Evolutionary conservation across 371 early-diverging fungal genomes (phyloP), one percentile per base, ranked within the genome.

Genomic region (Mucor irregularis): DNA sequence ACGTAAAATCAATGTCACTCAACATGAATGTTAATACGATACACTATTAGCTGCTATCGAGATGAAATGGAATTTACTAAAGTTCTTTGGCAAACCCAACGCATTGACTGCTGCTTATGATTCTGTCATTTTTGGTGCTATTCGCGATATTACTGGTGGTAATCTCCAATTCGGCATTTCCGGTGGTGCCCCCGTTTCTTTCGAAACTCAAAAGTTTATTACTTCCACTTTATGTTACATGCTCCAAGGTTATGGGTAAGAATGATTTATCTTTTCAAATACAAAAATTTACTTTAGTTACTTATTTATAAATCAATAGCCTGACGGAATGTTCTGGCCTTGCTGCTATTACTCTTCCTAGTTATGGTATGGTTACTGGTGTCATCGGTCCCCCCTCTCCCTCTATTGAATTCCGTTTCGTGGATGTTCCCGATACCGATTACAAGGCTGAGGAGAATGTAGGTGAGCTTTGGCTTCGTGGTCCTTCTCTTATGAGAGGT

Each of bases 101-200:
- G 66, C 79, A 61, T 84, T 87, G 31, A 90, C 90, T 13, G 62
- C 74, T n/a, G 66, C 86, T 42, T 73, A 94, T 29, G 96, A 92
- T 70, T 63, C 67, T 25, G 63, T 89, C 19, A 77, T 96, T 24
- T 98, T 98, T 72, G 80, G 85, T 38, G 79, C 85, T 53, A 86
- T 96, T 46, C 74, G 84, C 42, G 83, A 81, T 19, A 74, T 88
- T 30, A 91, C 93, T 24, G 99, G 99, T 25, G 98, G 97, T n/a
- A 70, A 85, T 1, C 80, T 99, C 24, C 73, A 75, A 49, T 81
- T 88, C 60, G 86, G 88, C 31, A 58, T 98, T n/a, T 89, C 90
- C 21, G 99, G 98, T 25, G 96, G 97, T 30, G 98, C 98, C 0
- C 92, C 97, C 9, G 82, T 97, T 49, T 86, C 90, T 53, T 69